phyloP scores from a whole-genome alignment of 257 asterid species.

The Salvia splendens region DNA sequence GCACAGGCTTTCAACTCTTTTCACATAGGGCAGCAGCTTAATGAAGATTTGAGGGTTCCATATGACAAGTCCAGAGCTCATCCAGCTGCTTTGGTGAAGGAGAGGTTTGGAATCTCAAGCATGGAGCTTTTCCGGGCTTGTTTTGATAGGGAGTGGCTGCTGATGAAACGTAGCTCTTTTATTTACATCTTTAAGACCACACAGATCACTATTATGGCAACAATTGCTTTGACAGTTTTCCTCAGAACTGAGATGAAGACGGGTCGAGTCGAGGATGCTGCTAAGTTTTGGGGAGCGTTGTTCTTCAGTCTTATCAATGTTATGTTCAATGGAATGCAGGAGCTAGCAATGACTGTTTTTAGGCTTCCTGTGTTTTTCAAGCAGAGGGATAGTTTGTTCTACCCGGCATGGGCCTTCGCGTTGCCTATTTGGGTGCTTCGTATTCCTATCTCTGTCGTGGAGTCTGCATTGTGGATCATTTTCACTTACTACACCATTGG shows the following conservation, averaged over 20 bases:
- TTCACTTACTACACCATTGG: conserved; percentile 85
- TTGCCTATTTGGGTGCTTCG: conserved; percentile 81
- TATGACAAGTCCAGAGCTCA: conserved; percentile 62
- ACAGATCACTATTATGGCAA: conserved; percentile 77
- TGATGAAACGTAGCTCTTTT: conserved; percentile 70
- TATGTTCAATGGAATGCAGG: conserved; percentile 88
- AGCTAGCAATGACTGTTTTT: conserved; percentile 72
- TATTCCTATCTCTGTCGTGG: conserved; percentile 64
- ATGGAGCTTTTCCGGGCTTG: conserved; percentile 70
- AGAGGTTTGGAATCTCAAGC: conserved; percentile 71
- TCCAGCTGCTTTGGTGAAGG: conserved; percentile 78
- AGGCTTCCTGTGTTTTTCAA: conserved; percentile 85
- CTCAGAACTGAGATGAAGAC: conserved; percentile 74
- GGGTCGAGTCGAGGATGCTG: conserved; percentile 49
- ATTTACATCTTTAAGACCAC: conserved; percentile 72
- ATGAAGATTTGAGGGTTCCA: conserved; percentile 54
- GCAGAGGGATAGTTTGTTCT: conserved; percentile 73
- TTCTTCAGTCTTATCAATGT: conserved; percentile 77
- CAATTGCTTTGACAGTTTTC: conserved; percentile 65
- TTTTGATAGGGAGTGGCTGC: conserved; percentile 69
- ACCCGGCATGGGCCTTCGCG: conserved; percentile 92
- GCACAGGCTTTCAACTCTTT: conserved; percentile 57
- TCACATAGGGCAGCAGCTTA: conserved; percentile 51
- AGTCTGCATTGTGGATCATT: conserved; percentile 66
- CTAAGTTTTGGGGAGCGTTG: conserved; percentile 74